phyloP scores from a whole-genome alignment of 2,329 filamentous ascomycete species.

The Fusarium pseudoanthophilum region DNA sequence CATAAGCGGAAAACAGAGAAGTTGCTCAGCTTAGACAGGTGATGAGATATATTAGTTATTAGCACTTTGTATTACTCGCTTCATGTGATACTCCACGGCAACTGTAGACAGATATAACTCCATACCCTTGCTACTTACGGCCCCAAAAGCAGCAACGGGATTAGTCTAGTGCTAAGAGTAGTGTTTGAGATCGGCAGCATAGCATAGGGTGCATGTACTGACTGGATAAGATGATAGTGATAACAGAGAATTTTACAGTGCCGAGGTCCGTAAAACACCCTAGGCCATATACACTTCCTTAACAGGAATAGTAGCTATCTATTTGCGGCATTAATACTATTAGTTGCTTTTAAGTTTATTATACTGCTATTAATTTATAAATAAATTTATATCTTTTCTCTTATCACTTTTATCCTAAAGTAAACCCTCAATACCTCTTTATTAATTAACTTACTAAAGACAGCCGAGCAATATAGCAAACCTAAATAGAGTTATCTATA shows the following conservation, averaged over 20 bases:
- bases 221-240: neutral
- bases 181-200: neutral
- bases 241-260: neutral
- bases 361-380: rapidly evolving
- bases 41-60: neutral
- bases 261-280: neutral
- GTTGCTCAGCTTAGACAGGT: neutral
- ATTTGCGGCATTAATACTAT: neutral
- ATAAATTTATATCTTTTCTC: neutral
- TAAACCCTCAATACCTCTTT: neutral
- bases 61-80: neutral
- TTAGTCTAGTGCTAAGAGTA: neutral
- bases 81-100: neutral
- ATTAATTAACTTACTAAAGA: neutral
- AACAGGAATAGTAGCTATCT: neutral
- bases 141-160: neutral
- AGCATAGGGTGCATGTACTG: neutral
- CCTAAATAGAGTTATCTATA: neutral
- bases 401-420: rapidly evolving
- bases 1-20: neutral
- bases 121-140: neutral
- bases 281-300: neutral
- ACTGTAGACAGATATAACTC: neutral
- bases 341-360: rapidly evolving
- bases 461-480: neutral